Evolutionary conservation across 2,329 filamentous ascomycete species (phyloP), one percentile per base, ranked within the genome.

Genomic region (Biscogniauxia marginata): DNA sequence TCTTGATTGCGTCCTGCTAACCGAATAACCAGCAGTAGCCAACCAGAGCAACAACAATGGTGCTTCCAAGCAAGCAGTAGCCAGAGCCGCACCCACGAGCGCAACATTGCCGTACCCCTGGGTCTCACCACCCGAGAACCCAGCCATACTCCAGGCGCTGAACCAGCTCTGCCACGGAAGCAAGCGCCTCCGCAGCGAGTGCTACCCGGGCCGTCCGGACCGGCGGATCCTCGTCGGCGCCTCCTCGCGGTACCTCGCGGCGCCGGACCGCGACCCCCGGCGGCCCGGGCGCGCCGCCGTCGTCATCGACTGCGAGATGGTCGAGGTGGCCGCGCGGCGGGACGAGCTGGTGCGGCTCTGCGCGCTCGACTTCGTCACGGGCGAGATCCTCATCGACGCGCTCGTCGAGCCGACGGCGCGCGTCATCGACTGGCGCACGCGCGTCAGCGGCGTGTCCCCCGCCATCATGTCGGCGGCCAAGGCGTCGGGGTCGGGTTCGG

Each of bases 271-370:
- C 6, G 25, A 11, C 2, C 8, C 20, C 1, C 44, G 25, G 2
- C 24, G 21, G 1, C n/a, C 47, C 6, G 68, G 61, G 46, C 69
- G 66, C 48, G 63, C 47, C 23, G 76, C 73, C 3, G 70, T 81
- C 2, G 73, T 70, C 0, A 61, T 81, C 7, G 78, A 81, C 59
- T 81, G 78, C 56, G 78, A 81, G 62, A 80, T 80, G 77, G 77
- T 77, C 4, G 67, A 64, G 13, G 64, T 77, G 1, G 53, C 43
- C 2, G 61, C 43, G 7, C 45, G 55, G 6, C 25, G 23, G 13
- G 48, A 46, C 45, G 66, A 67, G 30, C 59, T 71, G 2, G 63
- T 58, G 11, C 57, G 60, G 22, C 30, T 69, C 8, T 67, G 70
- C 30, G 62, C 58, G 21, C 66, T 78, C 34, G 79, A 82, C 63